phyloP scores from a whole-genome alignment of 768 basidiomycete genomes.

The Tylopilus rubrobrunneus region DNA sequence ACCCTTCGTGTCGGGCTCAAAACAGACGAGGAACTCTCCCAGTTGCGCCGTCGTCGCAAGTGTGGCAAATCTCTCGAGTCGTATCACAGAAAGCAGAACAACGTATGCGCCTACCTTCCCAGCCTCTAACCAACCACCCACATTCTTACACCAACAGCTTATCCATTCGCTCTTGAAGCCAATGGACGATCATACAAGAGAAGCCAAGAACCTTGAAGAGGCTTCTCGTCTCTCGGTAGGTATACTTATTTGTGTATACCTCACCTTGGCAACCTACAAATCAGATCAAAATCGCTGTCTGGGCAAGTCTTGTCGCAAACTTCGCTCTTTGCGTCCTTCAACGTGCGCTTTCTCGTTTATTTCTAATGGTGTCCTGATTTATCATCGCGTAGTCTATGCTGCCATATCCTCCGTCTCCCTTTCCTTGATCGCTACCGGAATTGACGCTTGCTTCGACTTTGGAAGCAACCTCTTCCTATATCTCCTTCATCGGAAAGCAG shows the following conservation, averaged over 20 bases:
- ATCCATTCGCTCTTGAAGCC: slow-evolving; percentile 86
- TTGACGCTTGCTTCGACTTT: slow-evolving; percentile 84
- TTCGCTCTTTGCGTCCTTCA: slow-evolving; percentile 68
- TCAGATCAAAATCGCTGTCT: slow-evolving; percentile 86
- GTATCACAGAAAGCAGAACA: slow-evolving; percentile 71
- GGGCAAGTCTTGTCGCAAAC: slow-evolving; percentile 79
- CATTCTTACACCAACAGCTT: slow-evolving; percentile 46
- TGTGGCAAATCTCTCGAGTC: slow-evolving; percentile 59
- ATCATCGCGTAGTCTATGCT: slow-evolving; percentile 67
- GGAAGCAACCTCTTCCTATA: slow-evolving; percentile 81
- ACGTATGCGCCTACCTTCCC: slow-evolving; percentile 39
- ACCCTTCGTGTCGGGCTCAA: slow-evolving; percentile 58
- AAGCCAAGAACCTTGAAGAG: slow-evolving; percentile 70
- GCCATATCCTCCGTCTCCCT: slow-evolving; percentile 82
- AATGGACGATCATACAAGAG: slow-evolving; percentile 83
- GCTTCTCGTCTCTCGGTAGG: slow-evolving; percentile 63
- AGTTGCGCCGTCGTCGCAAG: slow-evolving; percentile 52
- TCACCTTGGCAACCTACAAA: not conserved
- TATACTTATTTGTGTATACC: not conserved
- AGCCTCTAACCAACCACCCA: not conserved
- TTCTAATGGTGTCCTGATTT: not conserved
- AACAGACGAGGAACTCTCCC: slow-evolving; percentile 58
- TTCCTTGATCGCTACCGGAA: slow-evolving; percentile 83
- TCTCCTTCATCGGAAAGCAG: slow-evolving; percentile 73
- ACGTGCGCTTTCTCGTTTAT: slow-evolving; percentile 34